These are phyloP conservation scores for Citeromyces siamensis DNA, from an alignment of 1,139 yeast genomes.

Conservation along the genomic window DNA sequence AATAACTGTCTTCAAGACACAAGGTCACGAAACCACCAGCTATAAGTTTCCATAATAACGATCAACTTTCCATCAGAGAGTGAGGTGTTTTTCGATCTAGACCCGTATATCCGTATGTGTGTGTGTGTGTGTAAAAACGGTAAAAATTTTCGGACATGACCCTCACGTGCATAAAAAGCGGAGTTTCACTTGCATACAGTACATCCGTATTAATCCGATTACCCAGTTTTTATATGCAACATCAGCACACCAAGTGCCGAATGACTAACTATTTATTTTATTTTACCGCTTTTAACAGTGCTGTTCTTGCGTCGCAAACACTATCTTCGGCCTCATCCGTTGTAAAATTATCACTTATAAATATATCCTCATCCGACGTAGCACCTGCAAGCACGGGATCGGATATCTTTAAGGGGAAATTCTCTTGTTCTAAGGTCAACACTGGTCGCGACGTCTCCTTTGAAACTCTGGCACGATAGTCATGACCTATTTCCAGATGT, in stretches of 20 bases:
- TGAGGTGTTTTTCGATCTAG: too few species aligned
- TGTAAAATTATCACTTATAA: neutral
- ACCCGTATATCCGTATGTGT: too few species aligned
- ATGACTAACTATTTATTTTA: neutral
- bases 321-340: neutral
- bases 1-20: too few species aligned
- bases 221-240: too few species aligned
- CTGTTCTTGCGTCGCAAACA: neutral
- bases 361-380: neutral
- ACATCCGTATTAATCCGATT: slow-evolving; percentile 2
- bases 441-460: slow-evolving; percentile 1
- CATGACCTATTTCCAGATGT: neutral
- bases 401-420: neutral
- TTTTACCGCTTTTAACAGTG: neutral
- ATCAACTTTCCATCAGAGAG: too few species aligned
- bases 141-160: neutral
- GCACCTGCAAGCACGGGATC: slow-evolving; percentile 1
- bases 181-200: neutral
- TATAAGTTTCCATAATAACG: too few species aligned
- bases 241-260: neutral
- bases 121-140: too few species aligned
- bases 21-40: too few species aligned
- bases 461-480: neutral
- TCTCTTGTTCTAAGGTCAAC: too few species aligned
- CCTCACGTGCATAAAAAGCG: neutral